Percentiles rank a stretch among this genome's conserved stretches.
These are phyloP conservation scores for Fusarium buharicum DNA, from an alignment of 2,329 filamentous ascomycete species.

Conservation along the genomic window DNA sequence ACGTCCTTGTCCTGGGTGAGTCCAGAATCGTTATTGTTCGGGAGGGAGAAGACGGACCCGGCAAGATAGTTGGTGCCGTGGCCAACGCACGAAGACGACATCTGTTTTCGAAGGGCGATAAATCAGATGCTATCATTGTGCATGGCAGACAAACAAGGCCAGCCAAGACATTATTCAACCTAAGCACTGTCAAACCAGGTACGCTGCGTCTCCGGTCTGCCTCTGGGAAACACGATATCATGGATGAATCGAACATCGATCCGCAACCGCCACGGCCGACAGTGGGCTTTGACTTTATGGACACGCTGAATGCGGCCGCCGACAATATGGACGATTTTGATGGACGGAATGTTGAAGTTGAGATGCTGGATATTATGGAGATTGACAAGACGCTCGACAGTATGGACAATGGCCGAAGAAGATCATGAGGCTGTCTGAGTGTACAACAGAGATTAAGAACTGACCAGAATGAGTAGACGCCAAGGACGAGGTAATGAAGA, in stretches of 20 bases:
- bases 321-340: conserved; percentile 62
- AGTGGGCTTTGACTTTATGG: conserved; percentile 61
- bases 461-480: conserved; percentile 42
- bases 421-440: conserved; percentile 59
- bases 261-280: conserved; percentile 47
- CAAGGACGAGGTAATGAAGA: conserved; percentile 35
- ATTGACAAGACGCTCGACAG: conserved; percentile 69
- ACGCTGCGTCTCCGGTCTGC: conserved; percentile 49
- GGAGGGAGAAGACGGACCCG: conserved; percentile 61
- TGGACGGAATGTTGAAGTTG: conserved; percentile 65
- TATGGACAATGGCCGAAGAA: conserved; percentile 62
- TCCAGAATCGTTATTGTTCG: conserved; percentile 65
- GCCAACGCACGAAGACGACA: conserved; percentile 49
- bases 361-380: conserved; percentile 73
- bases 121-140: conserved; percentile 65
- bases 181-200: conserved; percentile 58
- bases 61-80: conserved; percentile 56
- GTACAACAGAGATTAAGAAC: conserved; percentile 19
- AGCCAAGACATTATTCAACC: conserved; percentile 60
- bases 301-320: conserved; percentile 63
- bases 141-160: conserved; percentile 57
- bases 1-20: conserved; percentile 66
- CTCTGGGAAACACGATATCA: conserved; percentile 42
- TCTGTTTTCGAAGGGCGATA: conserved; percentile 53
- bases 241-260: conserved; percentile 37